These are phyloP conservation scores for Pseudoneurospora amorphoporcata DNA, from an alignment of 495 filamentous ascomycete genomes.

Conservation along the genomic window DNA sequence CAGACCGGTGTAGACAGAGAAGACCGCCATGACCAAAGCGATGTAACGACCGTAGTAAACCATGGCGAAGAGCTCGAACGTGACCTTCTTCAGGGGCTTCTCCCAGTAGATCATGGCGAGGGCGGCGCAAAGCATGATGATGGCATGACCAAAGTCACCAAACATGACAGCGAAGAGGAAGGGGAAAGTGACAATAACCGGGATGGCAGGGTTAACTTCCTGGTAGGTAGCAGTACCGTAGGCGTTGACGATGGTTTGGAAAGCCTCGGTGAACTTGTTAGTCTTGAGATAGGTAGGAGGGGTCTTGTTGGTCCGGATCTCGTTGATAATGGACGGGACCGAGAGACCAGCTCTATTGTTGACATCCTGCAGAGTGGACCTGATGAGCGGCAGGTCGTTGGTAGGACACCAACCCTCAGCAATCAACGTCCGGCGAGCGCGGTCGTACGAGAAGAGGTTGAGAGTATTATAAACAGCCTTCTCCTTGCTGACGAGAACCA, in stretches of 20 bases:
- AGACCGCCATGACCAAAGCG: constrained; percentile 94
- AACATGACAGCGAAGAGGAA: constrained; percentile 99
- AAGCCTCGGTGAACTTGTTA: constrained; percentile 95
- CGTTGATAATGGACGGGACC: constrained; percentile 94
- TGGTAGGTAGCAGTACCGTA: constrained; percentile 96
- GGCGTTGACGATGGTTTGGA: constrained; percentile 98
- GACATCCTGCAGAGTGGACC: constrained; percentile 92
- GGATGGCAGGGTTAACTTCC: constrained; percentile 92
- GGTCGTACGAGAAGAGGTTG: constrained; percentile 93
- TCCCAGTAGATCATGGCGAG: constrained; percentile 92
- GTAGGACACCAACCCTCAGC: constrained; percentile 97
- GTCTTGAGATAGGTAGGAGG: constrained; percentile 93
- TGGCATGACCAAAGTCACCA: constrained; percentile 87
- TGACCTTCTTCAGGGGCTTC: constrained; percentile 77
- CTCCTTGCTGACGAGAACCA: constrained; percentile 95
- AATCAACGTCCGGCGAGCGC: constrained; percentile 88
- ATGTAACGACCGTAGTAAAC: constrained; percentile 98
- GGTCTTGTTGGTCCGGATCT: constrained; percentile 90
- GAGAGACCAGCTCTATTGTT: constrained; percentile 89
- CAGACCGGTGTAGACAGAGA: constrained; percentile 92
- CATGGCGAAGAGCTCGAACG: constrained; percentile 93
- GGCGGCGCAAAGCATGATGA: constrained; percentile 72
- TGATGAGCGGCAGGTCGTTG: constrained; percentile 80
- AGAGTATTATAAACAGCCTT: constrained; percentile 96
- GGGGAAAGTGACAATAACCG: constrained; percentile 92